These are phyloP conservation scores for Pseudogymnoascus sp. DNA, from an alignment of 2,329 filamentous ascomycete genomes.

Conservation along the genomic window DNA sequence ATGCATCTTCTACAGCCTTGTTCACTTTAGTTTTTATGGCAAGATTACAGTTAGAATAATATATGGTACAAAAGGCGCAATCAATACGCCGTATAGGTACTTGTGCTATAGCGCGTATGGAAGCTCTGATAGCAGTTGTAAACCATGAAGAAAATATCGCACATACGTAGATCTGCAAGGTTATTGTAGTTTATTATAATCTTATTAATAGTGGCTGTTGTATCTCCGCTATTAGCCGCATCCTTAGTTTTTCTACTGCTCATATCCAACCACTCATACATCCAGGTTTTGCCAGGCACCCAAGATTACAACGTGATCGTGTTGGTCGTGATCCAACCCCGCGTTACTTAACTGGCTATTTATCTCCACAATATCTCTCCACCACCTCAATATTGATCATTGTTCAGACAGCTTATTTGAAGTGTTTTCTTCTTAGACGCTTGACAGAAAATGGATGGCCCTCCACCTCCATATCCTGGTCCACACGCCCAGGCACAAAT, in stretches of 20 bases:
- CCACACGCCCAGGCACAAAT: background rate
- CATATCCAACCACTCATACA: background rate
- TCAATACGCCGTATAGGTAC: background rate
- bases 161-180: too few relatives aligned
- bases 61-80: background rate
- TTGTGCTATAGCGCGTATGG: background rate
- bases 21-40: background rate
- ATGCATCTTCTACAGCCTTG: background rate
- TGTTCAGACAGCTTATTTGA: background rate
- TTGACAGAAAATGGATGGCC: background rate
- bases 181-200: too few relatives aligned
- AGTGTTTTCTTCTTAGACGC: background rate
- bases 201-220: too few relatives aligned
- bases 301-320: background rate
- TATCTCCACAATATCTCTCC: background rate
- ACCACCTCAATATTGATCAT: background rate
- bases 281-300: background rate
- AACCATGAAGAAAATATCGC: too few relatives aligned
- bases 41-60: background rate
- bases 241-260: background rate
- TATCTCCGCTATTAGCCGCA: background rate
- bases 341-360: background rate
- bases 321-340: background rate
- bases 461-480: background rate
- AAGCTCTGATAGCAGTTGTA: too few relatives aligned